Percentiles rank a stretch among this genome's conserved stretches.
These are phyloP conservation scores for Picea engelmannii DNA, from an alignment of 83 land plant genomes.

Conservation along the genomic window DNA sequence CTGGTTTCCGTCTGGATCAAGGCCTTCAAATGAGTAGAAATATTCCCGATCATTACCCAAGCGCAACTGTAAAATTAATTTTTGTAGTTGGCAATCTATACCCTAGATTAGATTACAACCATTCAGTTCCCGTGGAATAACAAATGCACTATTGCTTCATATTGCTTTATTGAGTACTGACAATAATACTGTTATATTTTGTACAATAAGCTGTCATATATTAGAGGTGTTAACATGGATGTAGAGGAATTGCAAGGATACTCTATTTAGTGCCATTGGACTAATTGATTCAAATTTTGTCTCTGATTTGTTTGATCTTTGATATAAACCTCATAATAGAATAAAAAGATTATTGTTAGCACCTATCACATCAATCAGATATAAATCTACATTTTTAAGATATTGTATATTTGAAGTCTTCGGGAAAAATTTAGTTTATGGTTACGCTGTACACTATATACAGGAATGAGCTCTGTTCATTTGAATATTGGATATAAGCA, in stretches of 20 bases:
- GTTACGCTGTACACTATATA: too few relatives aligned
- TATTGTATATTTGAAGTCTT: too few relatives aligned
- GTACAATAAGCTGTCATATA: neutral
- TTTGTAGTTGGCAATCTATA: neutral
- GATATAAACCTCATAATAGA: too few relatives aligned
- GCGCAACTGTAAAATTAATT: constrained; percentile 16
- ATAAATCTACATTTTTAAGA: too few relatives aligned
- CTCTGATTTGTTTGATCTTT: too few relatives aligned
- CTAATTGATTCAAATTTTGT: neutral
- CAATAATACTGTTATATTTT: neutral
- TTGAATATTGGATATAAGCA: too few relatives aligned
- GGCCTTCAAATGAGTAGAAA: constrained; percentile 11
- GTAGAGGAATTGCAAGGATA: neutral
- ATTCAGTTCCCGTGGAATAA: neutral
- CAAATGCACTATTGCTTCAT: neutral
- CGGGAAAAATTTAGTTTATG: too few relatives aligned
- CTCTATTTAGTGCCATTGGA: neutral
- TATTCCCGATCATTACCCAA: constrained; percentile 18
- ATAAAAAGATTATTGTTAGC: too few relatives aligned
- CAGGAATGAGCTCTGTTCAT: too few relatives aligned
- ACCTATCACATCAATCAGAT: too few relatives aligned
- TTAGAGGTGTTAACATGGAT: neutral
- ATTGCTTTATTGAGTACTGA: neutral
- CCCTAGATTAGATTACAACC: constrained; percentile 2
- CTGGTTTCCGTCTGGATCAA: constrained; percentile 12